phyloP scores from a whole-genome alignment of 169 alveolate species.

The Eimeria maxima region DNA sequence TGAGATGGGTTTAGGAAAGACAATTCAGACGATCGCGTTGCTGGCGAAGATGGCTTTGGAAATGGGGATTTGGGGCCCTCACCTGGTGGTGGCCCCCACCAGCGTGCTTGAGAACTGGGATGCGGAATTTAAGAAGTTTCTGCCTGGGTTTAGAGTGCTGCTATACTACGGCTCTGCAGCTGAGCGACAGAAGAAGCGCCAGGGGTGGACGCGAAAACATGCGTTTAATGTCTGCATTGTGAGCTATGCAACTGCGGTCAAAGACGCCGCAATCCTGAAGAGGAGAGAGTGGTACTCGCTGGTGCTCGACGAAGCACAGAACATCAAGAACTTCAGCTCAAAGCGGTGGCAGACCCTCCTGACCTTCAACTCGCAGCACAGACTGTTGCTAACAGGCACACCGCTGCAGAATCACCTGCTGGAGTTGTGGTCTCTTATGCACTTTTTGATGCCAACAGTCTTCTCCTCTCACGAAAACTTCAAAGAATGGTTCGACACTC shows the following conservation, averaged over 20 bases:
- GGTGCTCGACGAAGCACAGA: constrained; percentile 99
- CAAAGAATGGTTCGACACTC: constrained; percentile 95
- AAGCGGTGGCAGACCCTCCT: constrained; percentile 98
- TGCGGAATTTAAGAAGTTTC: constrained; percentile 98
- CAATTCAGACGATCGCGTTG: constrained; percentile 98
- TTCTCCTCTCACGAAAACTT: constrained; percentile 95
- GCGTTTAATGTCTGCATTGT: constrained; percentile 98
- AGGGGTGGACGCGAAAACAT: constrained; percentile 83
- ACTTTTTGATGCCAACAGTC: constrained; percentile 98
- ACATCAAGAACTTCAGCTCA: constrained; percentile 98
- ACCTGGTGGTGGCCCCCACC: constrained; percentile 99
- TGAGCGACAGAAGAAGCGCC: constrained; percentile 90
- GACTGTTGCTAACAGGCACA: constrained; percentile 99
- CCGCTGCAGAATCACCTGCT: constrained; percentile 99
- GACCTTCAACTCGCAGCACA: constrained; percentile 97
- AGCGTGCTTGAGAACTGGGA: constrained; percentile 99
- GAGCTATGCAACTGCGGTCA: constrained; percentile 97
- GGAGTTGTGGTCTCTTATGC: constrained; percentile 99
- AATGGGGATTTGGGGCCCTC: constrained; percentile 99
- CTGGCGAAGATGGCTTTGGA: constrained; percentile 98
- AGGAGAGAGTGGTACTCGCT: constrained; percentile 98
- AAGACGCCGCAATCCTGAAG: constrained; percentile 96
- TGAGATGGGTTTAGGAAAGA: constrained; percentile 99
- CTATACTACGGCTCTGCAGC: constrained; percentile 97
- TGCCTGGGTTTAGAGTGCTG: constrained; percentile 98